Base-by-base conservation (phyloP, 2,329 filamentous ascomycete species). In the Dendryphion nanum region DNA sequence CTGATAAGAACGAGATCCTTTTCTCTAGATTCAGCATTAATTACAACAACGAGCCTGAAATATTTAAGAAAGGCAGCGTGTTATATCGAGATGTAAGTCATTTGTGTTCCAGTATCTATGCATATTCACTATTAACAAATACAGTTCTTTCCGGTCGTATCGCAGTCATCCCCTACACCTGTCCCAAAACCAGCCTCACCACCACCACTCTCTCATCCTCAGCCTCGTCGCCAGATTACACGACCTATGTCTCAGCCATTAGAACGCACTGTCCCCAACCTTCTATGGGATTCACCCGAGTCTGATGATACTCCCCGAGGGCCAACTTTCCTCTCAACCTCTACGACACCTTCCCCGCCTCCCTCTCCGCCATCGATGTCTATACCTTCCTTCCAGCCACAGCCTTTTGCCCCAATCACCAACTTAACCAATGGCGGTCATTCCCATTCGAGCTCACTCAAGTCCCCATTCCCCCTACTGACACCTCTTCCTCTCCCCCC, bases 1-100 rank as follows among this genome's bases (percentile, higher is more conserved):
- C 81, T 3, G 89, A 97, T 57, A 98, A 98, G 71, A 93, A 98
- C 59, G 93, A 98, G 71, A 94, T 98, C 15, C 71, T 98, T 12
- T 98, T 93, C 65, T 86, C 83, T 2, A 77, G 78, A 18, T 97
- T 95, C 64, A 80, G 83, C 3, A 90, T 97, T 61, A 98, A 98
- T 68, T 98, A 98, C 70, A 98, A 98, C 67, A 93, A 95, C 51
- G 93, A 98, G 65, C 81, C 82, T 0, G 89, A 94, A 47, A 89
- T 96, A 13, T 95, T 81, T 66, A 93, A 85, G 64, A 98, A 97
- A 64, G 93, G 93, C 4, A 97, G 88, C 50, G 85, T 96, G 2
- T 68, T 97, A 4, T 93, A 90, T 63, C 79, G 90, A 53, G 86
- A 93, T 62, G 85, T 86, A 68, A 57, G 79, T 66, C 30, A n/a